Base-by-base conservation (phyloP, 2,329 filamentous ascomycete species). In the Colletotrichum gloeosporioides region DNA sequence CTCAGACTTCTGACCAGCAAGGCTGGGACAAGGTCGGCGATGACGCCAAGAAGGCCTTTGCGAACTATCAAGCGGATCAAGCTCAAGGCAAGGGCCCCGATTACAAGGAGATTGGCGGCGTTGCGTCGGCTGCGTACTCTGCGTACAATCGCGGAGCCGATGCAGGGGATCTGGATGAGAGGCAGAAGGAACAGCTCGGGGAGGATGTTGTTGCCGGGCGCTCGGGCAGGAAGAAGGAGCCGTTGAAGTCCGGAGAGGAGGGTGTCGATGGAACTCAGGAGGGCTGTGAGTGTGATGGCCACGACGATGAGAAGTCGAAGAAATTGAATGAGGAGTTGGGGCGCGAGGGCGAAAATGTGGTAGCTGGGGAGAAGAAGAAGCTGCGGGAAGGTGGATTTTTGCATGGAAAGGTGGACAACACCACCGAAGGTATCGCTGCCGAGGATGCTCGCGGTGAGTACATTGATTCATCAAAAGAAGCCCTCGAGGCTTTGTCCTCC, bases 91-190 rank as follows among this genome's bases (percentile, higher is more conserved):
- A 74, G 49, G 75, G 66, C 4, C 62, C 71, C 8, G 59, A 77
- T 55, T 79, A 79, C 62, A 62, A 34, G 29, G 71, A 76, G 49
- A 68, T 80, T 15, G 76, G 77, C n/a, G 67, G 18, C 27, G 69
- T 79, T 59, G 77, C 75, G n/a, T 64, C 79, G 64, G 78, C 79
- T 29, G 82, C 83, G 7, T 82, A 84, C n/a, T 75, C 79, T 31
- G 82, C 77, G 5, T 84, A 82, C 75, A 67, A 73, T 29, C 55
- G 12, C 75, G 66, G 53, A 16, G 29, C 75, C 25, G 77, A 78
- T 27, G 75, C 69, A n/a, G 77, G 79, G 29, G 75, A 68, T 16
- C 78, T 71, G 31, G 57, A 64, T 10, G 36, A 34, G 15, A 13
- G 16, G 15, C 25, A 64, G 25, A 59, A 69, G 31, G 31, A 63